A percentile compares a stretch with the other conserved stretches of the same genome.
Conservation (phyloP, 2,329 filamentous ascomycete species). For the Hypoxylon sp. region DNA sequence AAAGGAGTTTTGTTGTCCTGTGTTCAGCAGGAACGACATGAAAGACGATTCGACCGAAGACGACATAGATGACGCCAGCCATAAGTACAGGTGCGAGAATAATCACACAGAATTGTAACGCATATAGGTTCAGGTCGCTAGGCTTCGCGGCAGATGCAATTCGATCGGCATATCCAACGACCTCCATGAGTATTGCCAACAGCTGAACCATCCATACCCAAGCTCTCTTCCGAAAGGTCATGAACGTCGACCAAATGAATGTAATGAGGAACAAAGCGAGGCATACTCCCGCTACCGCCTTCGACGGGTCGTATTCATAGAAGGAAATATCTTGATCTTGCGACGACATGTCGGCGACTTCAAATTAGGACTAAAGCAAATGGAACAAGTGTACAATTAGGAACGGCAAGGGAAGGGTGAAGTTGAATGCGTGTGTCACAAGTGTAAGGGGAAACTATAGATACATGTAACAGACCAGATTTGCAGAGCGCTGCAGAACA, state of each 20-base stretch:
- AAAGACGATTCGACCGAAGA: slow-evolving; percentile 59
- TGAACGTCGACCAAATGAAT: slow-evolving; percentile 46
- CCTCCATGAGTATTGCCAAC: slow-evolving; percentile 55
- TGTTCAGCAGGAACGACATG: slow-evolving; percentile 55
- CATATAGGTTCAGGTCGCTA: slow-evolving; percentile 49
- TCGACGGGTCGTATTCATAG: slow-evolving; percentile 49
- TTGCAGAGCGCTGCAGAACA: neutral
- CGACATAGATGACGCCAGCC: slow-evolving; percentile 58
- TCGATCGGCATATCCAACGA: slow-evolving; percentile 56
- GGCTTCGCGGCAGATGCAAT: slow-evolving; percentile 52
- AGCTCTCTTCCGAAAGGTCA: slow-evolving; percentile 49
- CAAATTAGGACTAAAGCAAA: neutral
- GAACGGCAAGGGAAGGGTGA: neutral
- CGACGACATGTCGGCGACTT: slow-evolving; percentile 29
- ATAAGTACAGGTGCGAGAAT: slow-evolving; percentile 59
- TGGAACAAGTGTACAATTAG: neutral
- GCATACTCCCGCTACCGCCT: slow-evolving; percentile 48
- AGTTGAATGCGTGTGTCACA: neutral
- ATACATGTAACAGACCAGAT: slow-evolving; percentile 5
- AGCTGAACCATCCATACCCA: slow-evolving; percentile 54
- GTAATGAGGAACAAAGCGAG: slow-evolving; percentile 50
- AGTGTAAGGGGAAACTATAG: neutral
- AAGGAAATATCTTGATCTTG: slow-evolving; percentile 23
- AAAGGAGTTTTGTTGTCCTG: slow-evolving; percentile 56
- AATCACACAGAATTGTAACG: slow-evolving; percentile 57